Evolutionary conservation across 2,329 filamentous ascomycete genomes (phyloP).

Genomic region (Colletotrichum lupini): DNA sequence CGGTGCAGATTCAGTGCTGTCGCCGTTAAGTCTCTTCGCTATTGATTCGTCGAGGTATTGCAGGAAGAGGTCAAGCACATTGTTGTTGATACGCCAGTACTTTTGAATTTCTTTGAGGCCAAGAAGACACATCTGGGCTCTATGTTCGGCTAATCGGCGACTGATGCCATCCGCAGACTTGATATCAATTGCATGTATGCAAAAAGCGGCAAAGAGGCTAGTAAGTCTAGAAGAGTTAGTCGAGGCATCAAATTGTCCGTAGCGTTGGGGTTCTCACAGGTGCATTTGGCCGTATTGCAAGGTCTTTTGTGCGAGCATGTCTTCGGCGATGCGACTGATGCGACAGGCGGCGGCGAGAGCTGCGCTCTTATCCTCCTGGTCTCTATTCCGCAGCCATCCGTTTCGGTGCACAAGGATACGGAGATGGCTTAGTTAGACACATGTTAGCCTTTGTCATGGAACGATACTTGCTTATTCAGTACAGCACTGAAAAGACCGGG

Average conservation of each 20-base stretch:
- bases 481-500: neutral
- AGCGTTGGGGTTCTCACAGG: constrained; percentile 39
- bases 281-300: constrained; percentile 52
- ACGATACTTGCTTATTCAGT: neutral
- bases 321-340: constrained; percentile 51
- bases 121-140: constrained; percentile 50
- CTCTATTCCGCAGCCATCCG: constrained; percentile 44
- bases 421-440: constrained; percentile 41
- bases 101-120: constrained; percentile 51
- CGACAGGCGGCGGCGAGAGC: constrained; percentile 47
- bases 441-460: neutral
- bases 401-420: constrained; percentile 50
- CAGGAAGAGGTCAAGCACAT: constrained; percentile 50
- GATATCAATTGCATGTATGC: constrained; percentile 51
- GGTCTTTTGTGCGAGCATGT: constrained; percentile 48
- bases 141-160: constrained; percentile 48
- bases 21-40: constrained; percentile 45
- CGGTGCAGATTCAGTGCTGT: constrained; percentile 12
- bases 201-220: constrained; percentile 50
- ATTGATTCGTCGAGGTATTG: constrained; percentile 52
- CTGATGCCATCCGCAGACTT: constrained; percentile 46
- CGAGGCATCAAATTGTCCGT: fast-evolving
- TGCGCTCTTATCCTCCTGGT: constrained; percentile 42
- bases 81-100: constrained; percentile 54
- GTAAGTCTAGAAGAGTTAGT: constrained; percentile 43